Evolutionary conservation across 2,329 filamentous ascomycete species (phyloP).

Genomic region (Trichoderma sp.): DNA sequence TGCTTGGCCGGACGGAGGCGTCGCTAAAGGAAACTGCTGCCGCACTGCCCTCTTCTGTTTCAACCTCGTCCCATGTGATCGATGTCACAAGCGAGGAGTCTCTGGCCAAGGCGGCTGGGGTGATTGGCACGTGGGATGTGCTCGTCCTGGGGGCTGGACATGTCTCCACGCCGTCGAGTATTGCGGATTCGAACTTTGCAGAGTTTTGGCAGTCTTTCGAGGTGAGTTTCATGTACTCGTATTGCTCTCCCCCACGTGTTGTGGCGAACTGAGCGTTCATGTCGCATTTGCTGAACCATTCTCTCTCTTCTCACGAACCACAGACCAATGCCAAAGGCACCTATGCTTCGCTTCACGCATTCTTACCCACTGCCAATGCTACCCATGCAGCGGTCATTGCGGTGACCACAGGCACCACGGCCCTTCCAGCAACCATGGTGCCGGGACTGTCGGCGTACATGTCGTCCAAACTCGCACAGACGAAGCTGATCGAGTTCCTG

Average conservation of each 20-base stretch:
- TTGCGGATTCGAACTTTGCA: slow-evolving; percentile 21
- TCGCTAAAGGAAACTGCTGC: slow-evolving; percentile 4
- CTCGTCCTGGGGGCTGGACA: slow-evolving; percentile 23
- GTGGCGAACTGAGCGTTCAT: background rate
- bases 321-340: slow-evolving; percentile 17
- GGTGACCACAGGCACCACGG: slow-evolving; percentile 25
- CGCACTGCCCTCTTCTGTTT: background rate
- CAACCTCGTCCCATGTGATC: background rate
- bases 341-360: slow-evolving; percentile 13
- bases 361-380: slow-evolving; percentile 19
- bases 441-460: slow-evolving; percentile 21
- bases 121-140: slow-evolving; percentile 23
- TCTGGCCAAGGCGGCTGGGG: slow-evolving; percentile 18
- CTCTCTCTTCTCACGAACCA: background rate
- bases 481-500: slow-evolving; percentile 29
- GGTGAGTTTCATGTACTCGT: slow-evolving; percentile 17
- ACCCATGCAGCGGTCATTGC: slow-evolving; percentile 23
- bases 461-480: slow-evolving; percentile 16
- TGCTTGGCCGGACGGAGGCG: slow-evolving; percentile 4
- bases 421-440: slow-evolving; percentile 22
- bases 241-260: background rate
- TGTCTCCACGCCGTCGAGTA: slow-evolving; percentile 21
- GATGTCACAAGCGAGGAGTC: slow-evolving; percentile 8
- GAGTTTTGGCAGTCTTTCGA: slow-evolving; percentile 29
- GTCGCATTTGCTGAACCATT: background rate